Conservation (phyloP, 768 basidiomycete species). For the Coprinopsis cinerea region DNA sequence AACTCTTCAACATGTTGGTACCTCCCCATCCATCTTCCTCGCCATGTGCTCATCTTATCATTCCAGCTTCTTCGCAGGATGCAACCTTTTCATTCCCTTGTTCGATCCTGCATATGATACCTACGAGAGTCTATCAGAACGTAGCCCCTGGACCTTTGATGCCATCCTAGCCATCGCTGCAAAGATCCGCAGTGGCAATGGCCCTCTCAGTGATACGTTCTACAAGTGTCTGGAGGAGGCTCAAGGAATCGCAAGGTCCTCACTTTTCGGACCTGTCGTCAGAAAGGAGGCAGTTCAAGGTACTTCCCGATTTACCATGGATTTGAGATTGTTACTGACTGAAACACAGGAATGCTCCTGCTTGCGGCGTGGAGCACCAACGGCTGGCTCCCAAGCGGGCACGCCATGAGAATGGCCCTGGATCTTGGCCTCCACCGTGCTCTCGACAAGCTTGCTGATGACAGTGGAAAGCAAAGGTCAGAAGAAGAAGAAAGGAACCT, state of each 20-base stretch:
- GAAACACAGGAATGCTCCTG: conserved; percentile 71
- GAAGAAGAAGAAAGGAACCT: conserved; percentile 86
- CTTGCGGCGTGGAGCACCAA: conserved; percentile 92
- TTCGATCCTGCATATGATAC: conserved; percentile 93
- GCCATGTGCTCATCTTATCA: conserved; percentile 27
- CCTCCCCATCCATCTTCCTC: conserved; percentile 24
- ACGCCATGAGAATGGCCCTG: conserved; percentile 93
- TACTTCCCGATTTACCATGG: conserved; percentile 23
- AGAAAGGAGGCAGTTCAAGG: conserved; percentile 94
- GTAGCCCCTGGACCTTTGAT: conserved; percentile 94
- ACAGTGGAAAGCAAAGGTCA: conserved; percentile 55
- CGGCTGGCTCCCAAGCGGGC: conserved; percentile 92
- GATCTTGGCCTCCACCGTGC: conserved; percentile 92
- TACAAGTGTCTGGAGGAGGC: conserved; percentile 92
- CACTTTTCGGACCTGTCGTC: conserved; percentile 89
- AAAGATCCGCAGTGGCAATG: conserved; percentile 88
- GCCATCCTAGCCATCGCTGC: conserved; percentile 88
- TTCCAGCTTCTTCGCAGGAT: conserved; percentile 88
- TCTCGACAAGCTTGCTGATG: conserved; percentile 83
- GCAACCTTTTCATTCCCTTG: conserved; percentile 93
- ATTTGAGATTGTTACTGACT: neutral
- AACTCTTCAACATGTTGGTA: conserved; percentile 83
- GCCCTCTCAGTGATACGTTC: conserved; percentile 78
- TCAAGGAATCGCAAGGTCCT: conserved; percentile 90
- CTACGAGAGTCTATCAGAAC: conserved; percentile 85